A percentile compares a stretch with the other conserved stretches of the same genome.
These are phyloP conservation scores for Solanum pinnatisectum DNA, from an alignment of 257 asterid genomes.

Conservation along the genomic window DNA sequence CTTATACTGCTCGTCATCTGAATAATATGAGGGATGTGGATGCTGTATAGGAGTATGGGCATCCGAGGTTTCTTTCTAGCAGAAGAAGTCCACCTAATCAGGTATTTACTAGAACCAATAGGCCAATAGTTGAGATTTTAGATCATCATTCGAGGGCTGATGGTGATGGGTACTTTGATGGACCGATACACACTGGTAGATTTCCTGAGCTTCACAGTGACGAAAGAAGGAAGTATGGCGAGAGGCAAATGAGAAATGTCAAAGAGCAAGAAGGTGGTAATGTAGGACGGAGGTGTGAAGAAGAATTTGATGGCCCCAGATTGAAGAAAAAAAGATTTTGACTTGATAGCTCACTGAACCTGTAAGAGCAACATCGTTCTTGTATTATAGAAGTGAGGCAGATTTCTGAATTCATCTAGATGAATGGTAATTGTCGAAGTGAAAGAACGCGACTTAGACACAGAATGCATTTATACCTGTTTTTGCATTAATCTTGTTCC, in stretches of 20 bases:
- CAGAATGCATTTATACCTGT: neutral
- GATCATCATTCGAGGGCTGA: constrained; percentile 48
- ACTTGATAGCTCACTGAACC: neutral
- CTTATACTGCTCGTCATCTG: constrained; percentile 25
- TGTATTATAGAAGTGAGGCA: too few relatives aligned
- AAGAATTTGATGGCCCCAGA: neutral
- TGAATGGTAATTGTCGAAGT: neutral
- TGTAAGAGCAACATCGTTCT: too few relatives aligned
- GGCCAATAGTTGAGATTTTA: constrained; percentile 33
- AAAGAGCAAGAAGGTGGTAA: constrained; percentile 36
- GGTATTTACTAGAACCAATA: constrained; percentile 27
- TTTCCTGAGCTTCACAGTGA: constrained; percentile 8
- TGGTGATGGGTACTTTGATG: constrained; percentile 17
- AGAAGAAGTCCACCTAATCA: constrained; percentile 46
- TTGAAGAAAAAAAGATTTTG: neutral
- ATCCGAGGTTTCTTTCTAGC: constrained; percentile 30
- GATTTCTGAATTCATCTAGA: neutral
- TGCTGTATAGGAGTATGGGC: constrained; percentile 36
- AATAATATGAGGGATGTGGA: constrained; percentile 48
- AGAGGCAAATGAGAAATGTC: constrained; percentile 43
- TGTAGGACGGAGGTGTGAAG: too few relatives aligned
- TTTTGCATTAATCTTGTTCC: too few relatives aligned
- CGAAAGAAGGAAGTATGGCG: constrained; percentile 59
- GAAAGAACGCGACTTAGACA: neutral
- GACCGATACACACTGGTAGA: too few relatives aligned